Evolutionary conservation across 2,329 filamentous ascomycete genomes (phyloP).

Genomic region (Fusarium sp.): DNA sequence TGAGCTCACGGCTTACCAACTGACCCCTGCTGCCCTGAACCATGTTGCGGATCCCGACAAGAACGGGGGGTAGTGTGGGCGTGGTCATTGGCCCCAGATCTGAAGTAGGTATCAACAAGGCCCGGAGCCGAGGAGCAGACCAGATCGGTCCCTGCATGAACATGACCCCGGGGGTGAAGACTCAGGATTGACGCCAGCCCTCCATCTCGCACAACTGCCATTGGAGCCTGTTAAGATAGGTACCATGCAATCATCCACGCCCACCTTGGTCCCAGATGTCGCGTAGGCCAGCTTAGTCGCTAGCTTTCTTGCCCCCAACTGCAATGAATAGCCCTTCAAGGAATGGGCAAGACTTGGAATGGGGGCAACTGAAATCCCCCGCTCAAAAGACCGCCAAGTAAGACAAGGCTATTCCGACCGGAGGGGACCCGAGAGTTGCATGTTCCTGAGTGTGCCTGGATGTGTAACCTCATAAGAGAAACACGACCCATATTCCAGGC

Average conservation of each 20-base stretch:
- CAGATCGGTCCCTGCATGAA: conserved; percentile 43
- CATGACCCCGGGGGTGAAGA: conserved; percentile 34
- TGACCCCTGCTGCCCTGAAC: conserved; percentile 19
- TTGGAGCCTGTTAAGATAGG: conserved; percentile 23
- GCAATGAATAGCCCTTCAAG: conserved; percentile 35
- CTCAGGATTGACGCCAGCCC: conserved; percentile 23
- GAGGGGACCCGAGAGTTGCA: conserved; percentile 34
- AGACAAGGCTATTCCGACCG: conserved; percentile 46
- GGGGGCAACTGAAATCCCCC: conserved; percentile 40
- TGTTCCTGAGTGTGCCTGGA: conserved; percentile 37
- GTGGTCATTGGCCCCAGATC: conserved; percentile 12
- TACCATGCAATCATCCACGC: conserved; percentile 1
- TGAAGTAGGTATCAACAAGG: not conserved
- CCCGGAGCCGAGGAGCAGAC: conserved; percentile 8
- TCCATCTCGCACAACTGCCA: conserved; percentile 23
- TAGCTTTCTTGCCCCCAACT: conserved; percentile 39
- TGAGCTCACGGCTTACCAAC: conserved; percentile 23
- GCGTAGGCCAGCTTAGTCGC: conserved; percentile 12
- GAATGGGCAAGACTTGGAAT: conserved; percentile 45
- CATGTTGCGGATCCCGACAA: conserved; percentile 30
- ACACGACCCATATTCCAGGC: conserved; percentile 26
- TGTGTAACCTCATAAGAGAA: conserved; percentile 26
- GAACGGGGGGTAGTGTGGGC: conserved; percentile 22
- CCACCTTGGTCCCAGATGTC: conserved; percentile 18
- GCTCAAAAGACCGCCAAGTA: conserved; percentile 43